Base-by-base conservation (phyloP, 129 eudicot species). In the Apium graveolens region DNA sequence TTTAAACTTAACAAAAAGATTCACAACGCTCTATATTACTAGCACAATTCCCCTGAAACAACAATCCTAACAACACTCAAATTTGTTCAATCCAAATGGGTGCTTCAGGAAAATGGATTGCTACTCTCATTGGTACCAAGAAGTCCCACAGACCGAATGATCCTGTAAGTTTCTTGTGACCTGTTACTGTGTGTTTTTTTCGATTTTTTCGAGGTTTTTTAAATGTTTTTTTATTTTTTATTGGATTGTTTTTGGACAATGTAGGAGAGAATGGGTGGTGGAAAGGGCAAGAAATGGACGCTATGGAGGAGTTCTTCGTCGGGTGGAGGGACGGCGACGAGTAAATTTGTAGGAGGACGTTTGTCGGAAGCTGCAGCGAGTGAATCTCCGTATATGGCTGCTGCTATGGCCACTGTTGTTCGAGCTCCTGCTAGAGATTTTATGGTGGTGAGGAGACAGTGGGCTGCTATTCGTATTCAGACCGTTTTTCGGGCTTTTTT, bases 381-480 rank as follows among this genome's bases (percentile, higher is more conserved):
- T 45, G 87, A 87, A 26, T 79, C 55, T 78, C 62, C 79, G 5
- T 74, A 20, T 57, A 75, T 29, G 70, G 81, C 90, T 80, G 98
- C 97, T 60, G 98, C 97, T 62, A 84, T 90, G 66, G 93, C 98
- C 42, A 81, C 91, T 63, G 85, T 95, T 53, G 84, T 89, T 69
- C 88, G 90, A 79, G 98, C 94, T 49, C 93, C 88, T 10, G 91
- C 90, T 13, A 94, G 88, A 74, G 93, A 91, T 83, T 91, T 94
- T 83, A 70, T 81, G 88, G 77, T 85, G n/a, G 85, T 94, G 16
- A 88, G 88, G 39, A 81, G 84, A 79, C 93, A 91, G 79, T 94
- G 97, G 97, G 98, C 98, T 79, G 97, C 93, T 10, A 84, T 91
- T 75, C 87, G 98, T 38, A 94, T 94, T 77, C 98, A 94, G 82